These are phyloP conservation scores for Suillus occidentalis DNA, from an alignment of 768 basidiomycete species.

Conservation along the genomic window DNA sequence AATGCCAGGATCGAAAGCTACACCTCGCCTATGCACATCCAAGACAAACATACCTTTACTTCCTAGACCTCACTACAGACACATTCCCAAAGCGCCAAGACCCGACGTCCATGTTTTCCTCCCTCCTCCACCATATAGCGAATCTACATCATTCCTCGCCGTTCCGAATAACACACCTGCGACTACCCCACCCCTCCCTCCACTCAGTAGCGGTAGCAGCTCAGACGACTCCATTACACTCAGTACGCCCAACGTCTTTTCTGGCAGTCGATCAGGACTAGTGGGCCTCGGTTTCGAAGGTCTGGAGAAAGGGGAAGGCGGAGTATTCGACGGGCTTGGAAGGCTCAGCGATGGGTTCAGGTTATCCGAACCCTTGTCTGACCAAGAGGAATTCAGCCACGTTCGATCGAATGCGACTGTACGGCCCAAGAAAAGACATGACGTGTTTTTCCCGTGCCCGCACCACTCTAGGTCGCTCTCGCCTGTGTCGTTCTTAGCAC, in stretches of 20 bases:
- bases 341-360: constrained; percentile 29
- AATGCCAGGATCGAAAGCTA: constrained; percentile 15
- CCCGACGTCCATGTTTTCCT: constrained; percentile 27
- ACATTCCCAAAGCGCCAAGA: constrained; percentile 28
- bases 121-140: constrained; percentile 24
- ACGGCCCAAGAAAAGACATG: constrained; percentile 22
- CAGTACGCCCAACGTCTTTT: background rate
- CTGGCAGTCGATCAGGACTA: background rate
- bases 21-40: background rate
- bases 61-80: constrained; percentile 13
- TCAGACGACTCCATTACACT: background rate
- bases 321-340: constrained; percentile 28
- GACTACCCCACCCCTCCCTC: background rate
- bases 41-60: constrained; percentile 17
- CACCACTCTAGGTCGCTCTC: constrained; percentile 1
- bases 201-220: background rate
- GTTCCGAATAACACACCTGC: constrained; percentile 32
- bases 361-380: background rate
- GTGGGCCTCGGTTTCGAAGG: constrained; percentile 30
- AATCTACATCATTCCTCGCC: constrained; percentile 12
- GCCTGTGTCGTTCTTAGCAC: constrained; percentile 14
- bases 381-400: background rate
- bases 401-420: constrained; percentile 16
- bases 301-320: constrained; percentile 25
- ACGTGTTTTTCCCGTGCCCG: constrained; percentile 30